Conservation (phyloP, 1,284 basidiomycete genomes). For the Melampsora americana region DNA sequence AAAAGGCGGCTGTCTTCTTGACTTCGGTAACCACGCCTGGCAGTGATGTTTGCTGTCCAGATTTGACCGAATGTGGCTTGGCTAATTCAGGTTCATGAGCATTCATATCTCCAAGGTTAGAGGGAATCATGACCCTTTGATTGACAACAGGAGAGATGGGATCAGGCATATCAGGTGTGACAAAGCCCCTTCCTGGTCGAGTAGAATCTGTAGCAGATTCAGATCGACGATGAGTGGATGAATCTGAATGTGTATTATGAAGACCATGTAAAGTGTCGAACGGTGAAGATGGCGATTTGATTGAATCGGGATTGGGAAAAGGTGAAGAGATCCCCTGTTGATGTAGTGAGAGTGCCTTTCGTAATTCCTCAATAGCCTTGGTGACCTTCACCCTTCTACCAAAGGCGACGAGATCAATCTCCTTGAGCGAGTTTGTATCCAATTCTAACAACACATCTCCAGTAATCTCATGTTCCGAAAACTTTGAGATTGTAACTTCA, state of each 20-base stretch:
- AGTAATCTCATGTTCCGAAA: slow-evolving; percentile 95
- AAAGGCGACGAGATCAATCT: slow-evolving; percentile 89
- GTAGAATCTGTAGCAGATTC: neutral
- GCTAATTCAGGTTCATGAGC: neutral
- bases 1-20: neutral
- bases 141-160: neutral
- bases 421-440: slow-evolving; percentile 86
- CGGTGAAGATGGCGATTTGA: slow-evolving; percentile 48
- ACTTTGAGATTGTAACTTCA: slow-evolving; percentile 74
- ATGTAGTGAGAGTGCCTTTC: slow-evolving; percentile 6
- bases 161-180: neutral
- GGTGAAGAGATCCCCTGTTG: slow-evolving; percentile 51
- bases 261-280: neutral
- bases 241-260: neutral
- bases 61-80: neutral
- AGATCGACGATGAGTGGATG: neutral
- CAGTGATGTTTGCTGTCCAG: neutral
- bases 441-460: slow-evolving; percentile 94
- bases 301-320: slow-evolving; percentile 56
- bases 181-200: neutral
- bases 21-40: neutral
- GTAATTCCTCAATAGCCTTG: slow-evolving; percentile 86
- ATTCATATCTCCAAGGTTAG: neutral
- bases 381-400: slow-evolving; percentile 90
- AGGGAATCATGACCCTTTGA: neutral